Base-by-base conservation (phyloP, 192 early-diverging fungal genomes). In the Lobosporangium transversale region DNA sequence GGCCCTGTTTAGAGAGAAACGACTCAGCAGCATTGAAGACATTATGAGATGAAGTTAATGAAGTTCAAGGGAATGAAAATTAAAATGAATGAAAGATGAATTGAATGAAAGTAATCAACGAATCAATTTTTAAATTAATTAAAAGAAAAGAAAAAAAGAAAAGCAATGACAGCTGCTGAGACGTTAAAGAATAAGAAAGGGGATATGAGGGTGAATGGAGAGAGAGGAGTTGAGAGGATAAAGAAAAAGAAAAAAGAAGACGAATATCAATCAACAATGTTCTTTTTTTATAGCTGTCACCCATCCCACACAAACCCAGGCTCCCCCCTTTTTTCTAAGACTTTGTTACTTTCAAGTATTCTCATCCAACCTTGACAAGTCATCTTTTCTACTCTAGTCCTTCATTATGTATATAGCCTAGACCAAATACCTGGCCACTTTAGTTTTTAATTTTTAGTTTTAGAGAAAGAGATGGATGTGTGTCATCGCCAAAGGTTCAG, bases 1-100 rank as follows among this genome's bases (percentile, higher is more conserved):
- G 43, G 65, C 44, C 54, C 73, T 76, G 63, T 61, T 62, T 32
- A 30, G 53, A 21, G 64, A 50, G 18, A 76, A 58, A 27, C 65
- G 73, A 52, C 27, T 56, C 24, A 76, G 54, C 43, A 76, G 44
- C 59, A 66, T 76, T 12, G 59, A 57, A 1, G 73, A 66, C 73
- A 76, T 76, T 66, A 74, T 29, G 51, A n/a, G 23, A 40, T 18
- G 50, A 29, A 18, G 23, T 52, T 21, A 44, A 59, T 40, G n/a
- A n/a, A n/a, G n/a, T n/a, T n/a, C n/a, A n/a, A 50, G 9, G 54
- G 23, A 44, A 36, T 3, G n/a, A 27, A n/a, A n/a, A n/a, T 2
- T 26, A 40, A 24, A 56, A 14, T 26, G 35, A 49, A 31, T 36
- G 50, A 36, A 12, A 2, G 18, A 51, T 18, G 47, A 31, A 18